Percentiles rank a stretch among this genome's conserved stretches.
phyloP scores from a whole-genome alignment of 73 alveolate species.

The Halteria grandinella region DNA sequence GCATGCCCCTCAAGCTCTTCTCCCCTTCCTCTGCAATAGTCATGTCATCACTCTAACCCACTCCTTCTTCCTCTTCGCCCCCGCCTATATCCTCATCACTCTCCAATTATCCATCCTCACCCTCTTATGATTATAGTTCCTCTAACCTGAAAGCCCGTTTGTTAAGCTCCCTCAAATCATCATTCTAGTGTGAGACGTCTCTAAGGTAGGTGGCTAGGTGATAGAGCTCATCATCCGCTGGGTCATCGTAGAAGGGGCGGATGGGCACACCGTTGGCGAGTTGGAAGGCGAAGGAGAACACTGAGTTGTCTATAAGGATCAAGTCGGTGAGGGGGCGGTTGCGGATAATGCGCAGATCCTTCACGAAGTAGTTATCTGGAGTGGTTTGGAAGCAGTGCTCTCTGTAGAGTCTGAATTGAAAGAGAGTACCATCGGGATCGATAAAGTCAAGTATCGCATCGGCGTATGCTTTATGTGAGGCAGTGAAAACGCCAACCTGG shows the following conservation, averaged over 20 bases:
- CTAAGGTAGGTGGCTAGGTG: constrained; percentile 43
- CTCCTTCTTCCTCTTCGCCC: no score
- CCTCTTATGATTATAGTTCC: no score
- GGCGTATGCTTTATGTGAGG: constrained; percentile 59
- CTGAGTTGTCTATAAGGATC: constrained; percentile 66
- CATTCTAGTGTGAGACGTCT: no score
- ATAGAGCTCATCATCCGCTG: constrained; percentile 70
- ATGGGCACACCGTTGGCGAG: constrained; percentile 88
- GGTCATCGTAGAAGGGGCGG: constrained; percentile 81
- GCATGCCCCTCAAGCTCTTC: no score
- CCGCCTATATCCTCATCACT: no score
- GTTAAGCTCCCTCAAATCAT: no score
- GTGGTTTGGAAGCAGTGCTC: constrained; percentile 44
- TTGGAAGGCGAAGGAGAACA: constrained; percentile 75
- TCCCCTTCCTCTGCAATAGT: no score
- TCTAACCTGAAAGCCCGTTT: no score
- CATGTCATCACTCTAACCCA: no score
- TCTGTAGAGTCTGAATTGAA: constrained; percentile 68
- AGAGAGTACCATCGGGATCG: constrained; percentile 58
- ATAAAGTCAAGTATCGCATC: constrained; percentile 61
- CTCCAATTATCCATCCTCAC: no score
- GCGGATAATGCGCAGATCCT: constrained; percentile 60
- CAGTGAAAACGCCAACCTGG: constrained; percentile 53
- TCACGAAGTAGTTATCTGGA: constrained; percentile 41
- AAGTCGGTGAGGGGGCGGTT: constrained; percentile 56